Percentiles rank a stretch among this genome's conserved stretches.
Conservation (phyloP, 2,329 filamentous ascomycete genomes). For the Penicillium polonicum region DNA sequence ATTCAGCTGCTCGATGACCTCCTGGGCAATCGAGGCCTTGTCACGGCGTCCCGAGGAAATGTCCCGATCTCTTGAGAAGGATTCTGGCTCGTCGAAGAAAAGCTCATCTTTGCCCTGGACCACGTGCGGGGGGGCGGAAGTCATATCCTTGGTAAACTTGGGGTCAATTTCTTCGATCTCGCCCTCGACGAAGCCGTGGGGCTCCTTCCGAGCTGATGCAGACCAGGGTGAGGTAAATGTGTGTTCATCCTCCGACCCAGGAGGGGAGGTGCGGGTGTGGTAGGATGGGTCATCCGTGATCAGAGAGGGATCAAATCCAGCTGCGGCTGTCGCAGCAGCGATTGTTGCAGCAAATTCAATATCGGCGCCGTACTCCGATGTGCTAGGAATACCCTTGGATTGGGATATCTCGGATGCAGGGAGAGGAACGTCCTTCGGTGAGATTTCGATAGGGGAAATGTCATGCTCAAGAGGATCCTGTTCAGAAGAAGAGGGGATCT, state of each 20-base stretch:
- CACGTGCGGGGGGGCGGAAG: slow-evolving; percentile 8
- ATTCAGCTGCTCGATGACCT: slow-evolving; percentile 28
- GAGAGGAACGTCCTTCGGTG: slow-evolving; percentile 12
- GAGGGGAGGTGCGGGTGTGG: slow-evolving; percentile 63
- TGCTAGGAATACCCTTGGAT: slow-evolving; percentile 1
- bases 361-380: slow-evolving; percentile 59
- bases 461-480: slow-evolving; percentile 32
- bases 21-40: slow-evolving; percentile 22
- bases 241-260: slow-evolving; percentile 57
- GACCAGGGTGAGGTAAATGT: slow-evolving; percentile 53
- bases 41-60: slow-evolving; percentile 5
- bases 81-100: slow-evolving; percentile 24
- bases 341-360: slow-evolving; percentile 68
- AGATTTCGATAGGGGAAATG: slow-evolving; percentile 16
- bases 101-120: slow-evolving; percentile 16
- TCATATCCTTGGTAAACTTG: slow-evolving; percentile 31
- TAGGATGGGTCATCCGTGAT: slow-evolving; percentile 66
- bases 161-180: slow-evolving; percentile 48
- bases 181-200: slow-evolving; percentile 49
- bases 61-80: slow-evolving; percentile 10
- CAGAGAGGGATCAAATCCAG: slow-evolving; percentile 69
- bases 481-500: slow-evolving; percentile 55
- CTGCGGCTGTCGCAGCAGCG: slow-evolving; percentile 66
- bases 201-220: slow-evolving; percentile 49
- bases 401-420: slow-evolving; percentile 4